Evolutionary conservation across 2,329 filamentous ascomycete genomes (phyloP).

Genomic region (Claviceps cyperi): DNA sequence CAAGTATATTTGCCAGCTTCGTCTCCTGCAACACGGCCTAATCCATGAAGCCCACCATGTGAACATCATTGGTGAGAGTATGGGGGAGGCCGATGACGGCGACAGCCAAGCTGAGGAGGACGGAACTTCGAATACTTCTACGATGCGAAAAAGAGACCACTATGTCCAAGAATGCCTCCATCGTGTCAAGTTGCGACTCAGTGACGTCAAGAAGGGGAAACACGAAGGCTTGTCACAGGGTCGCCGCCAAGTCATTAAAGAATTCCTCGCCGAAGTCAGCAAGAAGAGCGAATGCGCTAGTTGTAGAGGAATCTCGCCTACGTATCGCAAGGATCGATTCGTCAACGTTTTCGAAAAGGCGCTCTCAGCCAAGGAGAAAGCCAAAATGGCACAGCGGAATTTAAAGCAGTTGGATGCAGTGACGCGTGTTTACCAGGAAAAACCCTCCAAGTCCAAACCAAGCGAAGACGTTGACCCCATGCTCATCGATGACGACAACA

Average conservation of each 20-base stretch:
- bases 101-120: conserved; percentile 52
- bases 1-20: conserved; percentile 69
- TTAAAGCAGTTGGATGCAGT: conserved; percentile 60
- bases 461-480: conserved; percentile 27
- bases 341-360: conserved; percentile 89
- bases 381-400: conserved; percentile 56
- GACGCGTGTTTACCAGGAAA: conserved; percentile 23
- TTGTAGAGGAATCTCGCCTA: conserved; percentile 58
- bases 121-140: conserved; percentile 36
- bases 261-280: conserved; percentile 63
- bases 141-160: conserved; percentile 37
- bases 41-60: conserved; percentile 51
- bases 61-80: conserved; percentile 33
- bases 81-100: conserved; percentile 21
- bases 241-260: conserved; percentile 61
- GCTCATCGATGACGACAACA: conserved; percentile 14
- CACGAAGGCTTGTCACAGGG: conserved; percentile 72
- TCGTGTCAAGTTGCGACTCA: conserved; percentile 34
- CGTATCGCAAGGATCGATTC: conserved; percentile 76
- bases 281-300: conserved; percentile 53
- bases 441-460: conserved; percentile 16
- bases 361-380: conserved; percentile 57
- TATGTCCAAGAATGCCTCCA: conserved; percentile 65
- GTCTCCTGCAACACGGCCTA: conserved; percentile 72
- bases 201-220: conserved; percentile 47